Evolutionary conservation across 2,329 filamentous ascomycete species (phyloP).

Genomic region (Fusarium torreyae): DNA sequence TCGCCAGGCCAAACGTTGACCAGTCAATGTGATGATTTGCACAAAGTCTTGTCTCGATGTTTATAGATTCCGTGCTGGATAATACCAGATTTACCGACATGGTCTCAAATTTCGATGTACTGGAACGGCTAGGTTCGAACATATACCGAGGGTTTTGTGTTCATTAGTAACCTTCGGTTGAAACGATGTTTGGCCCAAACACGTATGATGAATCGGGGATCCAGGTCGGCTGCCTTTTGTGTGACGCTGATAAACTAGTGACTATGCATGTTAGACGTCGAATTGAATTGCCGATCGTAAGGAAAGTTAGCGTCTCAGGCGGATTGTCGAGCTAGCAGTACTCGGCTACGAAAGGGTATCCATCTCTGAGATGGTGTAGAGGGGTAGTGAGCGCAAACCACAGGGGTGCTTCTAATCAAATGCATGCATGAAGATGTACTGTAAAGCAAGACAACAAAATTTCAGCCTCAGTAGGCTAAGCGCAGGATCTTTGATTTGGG

Average conservation of each 20-base stretch:
- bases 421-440: neutral
- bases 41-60: neutral
- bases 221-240: slow-evolving; percentile 10
- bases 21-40: slow-evolving; percentile 11
- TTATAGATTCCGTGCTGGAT: neutral
- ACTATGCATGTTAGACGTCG: slow-evolving; percentile 32
- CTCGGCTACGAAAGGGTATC: slow-evolving; percentile 17
- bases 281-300: slow-evolving; percentile 32
- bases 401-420: slow-evolving; percentile 21
- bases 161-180: neutral
- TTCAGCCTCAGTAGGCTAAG: slow-evolving; percentile 38
- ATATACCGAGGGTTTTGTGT: neutral
- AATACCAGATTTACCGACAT: neutral
- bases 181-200: slow-evolving; percentile 2
- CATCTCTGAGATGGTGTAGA: slow-evolving; percentile 1
- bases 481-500: slow-evolving; percentile 29
- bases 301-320: slow-evolving; percentile 20
- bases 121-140: neutral
- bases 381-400: neutral
- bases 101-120: neutral
- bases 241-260: slow-evolving; percentile 17
- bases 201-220: slow-evolving; percentile 5
- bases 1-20: slow-evolving; percentile 12
- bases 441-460: slow-evolving; percentile 19
- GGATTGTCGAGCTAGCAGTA: slow-evolving; percentile 9